Percentiles rank a stretch among this genome's conserved stretches.
Conservation (phyloP, 1,284 basidiomycete species). For the Ganoderma boninense region DNA sequence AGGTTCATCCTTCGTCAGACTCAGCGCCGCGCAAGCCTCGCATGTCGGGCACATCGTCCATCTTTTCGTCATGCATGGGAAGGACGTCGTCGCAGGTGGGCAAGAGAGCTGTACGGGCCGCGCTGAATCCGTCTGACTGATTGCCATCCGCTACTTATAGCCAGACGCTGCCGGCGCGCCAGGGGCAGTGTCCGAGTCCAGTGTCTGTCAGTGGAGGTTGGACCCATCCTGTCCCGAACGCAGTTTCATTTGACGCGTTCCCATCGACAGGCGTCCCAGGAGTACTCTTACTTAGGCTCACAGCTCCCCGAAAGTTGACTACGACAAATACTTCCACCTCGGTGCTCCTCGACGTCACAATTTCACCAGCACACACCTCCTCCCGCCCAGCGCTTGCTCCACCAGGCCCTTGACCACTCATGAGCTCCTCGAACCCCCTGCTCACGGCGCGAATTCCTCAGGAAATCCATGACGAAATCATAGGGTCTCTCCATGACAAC, state of each 20-base stretch:
- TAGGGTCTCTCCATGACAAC: constrained; percentile 42
- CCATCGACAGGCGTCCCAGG: background rate
- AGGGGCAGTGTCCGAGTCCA: constrained; percentile 2
- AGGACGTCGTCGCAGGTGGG: constrained; percentile 2
- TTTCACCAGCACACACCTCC: background rate
- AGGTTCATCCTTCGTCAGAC: background rate
- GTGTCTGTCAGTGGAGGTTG: background rate
- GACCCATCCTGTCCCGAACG: background rate
- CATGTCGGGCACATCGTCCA: background rate
- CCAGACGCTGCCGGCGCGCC: background rate
- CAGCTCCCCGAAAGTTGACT: background rate
- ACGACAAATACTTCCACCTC: background rate
- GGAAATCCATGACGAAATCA: constrained; percentile 45
- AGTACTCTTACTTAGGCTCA: background rate
- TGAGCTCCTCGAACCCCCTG: background rate
- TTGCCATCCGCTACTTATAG: too few relatives aligned
- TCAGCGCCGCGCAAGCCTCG: background rate
- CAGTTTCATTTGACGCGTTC: background rate
- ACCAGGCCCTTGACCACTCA: background rate
- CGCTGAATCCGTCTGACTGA: background rate
- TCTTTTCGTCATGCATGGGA: background rate
- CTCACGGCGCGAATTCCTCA: constrained; percentile 28
- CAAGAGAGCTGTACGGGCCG: background rate
- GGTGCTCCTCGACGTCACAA: background rate
- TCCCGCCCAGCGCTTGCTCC: background rate